phyloP scores from a whole-genome alignment of 2,329 filamentous ascomycete genomes.

The Penicillium sp. region DNA sequence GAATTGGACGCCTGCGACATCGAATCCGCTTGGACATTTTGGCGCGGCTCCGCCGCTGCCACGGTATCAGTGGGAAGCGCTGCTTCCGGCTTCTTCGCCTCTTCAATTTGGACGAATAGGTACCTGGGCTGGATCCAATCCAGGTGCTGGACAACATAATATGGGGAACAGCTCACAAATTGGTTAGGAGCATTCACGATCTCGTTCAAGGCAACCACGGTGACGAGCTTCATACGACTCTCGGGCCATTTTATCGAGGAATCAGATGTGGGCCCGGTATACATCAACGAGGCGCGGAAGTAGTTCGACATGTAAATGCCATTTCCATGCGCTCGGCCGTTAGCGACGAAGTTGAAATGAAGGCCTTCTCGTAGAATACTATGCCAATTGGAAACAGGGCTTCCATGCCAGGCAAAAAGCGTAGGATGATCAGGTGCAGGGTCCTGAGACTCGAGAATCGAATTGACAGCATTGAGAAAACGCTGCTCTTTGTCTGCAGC shows the following conservation, averaged over 20 bases:
- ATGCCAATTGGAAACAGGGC: slow-evolving; percentile 75
- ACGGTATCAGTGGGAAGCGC: neutral
- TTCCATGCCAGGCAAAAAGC: slow-evolving; percentile 85
- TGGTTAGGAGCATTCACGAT: slow-evolving; percentile 68
- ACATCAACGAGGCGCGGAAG: slow-evolving; percentile 55
- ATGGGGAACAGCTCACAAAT: slow-evolving; percentile 56
- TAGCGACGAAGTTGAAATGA: slow-evolving; percentile 58
- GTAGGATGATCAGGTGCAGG: slow-evolving; percentile 55
- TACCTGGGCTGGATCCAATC: slow-evolving; percentile 92
- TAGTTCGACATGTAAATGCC: slow-evolving; percentile 75
- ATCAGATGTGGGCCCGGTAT: slow-evolving; percentile 37
- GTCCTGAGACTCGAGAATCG: slow-evolving; percentile 35
- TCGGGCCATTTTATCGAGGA: slow-evolving; percentile 55
- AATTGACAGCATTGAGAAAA: slow-evolving; percentile 62
- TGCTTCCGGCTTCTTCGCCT: neutral
- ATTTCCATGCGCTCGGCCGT: slow-evolving; percentile 71
- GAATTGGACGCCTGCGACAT: neutral
- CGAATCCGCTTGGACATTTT: neutral
- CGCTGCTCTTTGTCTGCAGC: slow-evolving; percentile 79
- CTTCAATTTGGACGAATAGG: slow-evolving; percentile 58
- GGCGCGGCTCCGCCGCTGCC: too few species aligned
- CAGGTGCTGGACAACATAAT: slow-evolving; percentile 68
- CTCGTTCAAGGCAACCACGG: slow-evolving; percentile 73
- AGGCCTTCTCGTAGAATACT: slow-evolving; percentile 80
- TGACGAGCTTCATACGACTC: slow-evolving; percentile 58